Conservation (phyloP, 2,329 filamentous ascomycete species). For the Dactylonectria estremocensis region DNA sequence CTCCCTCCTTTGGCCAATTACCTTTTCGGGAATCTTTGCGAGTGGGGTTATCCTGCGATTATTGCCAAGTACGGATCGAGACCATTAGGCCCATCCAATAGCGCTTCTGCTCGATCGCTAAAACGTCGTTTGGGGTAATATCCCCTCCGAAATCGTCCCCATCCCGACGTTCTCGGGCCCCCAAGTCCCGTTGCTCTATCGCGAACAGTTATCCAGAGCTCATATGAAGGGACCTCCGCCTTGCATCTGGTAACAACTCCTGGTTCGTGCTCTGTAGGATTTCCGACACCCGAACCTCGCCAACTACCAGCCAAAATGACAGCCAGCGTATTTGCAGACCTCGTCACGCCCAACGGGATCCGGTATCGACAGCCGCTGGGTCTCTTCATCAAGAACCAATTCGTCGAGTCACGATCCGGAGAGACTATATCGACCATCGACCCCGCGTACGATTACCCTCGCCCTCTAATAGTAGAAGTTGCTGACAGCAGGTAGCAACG, state of each 20-base stretch:
- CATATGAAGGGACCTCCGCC: not conserved
- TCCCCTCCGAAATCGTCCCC: no score
- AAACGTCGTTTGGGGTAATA: no score
- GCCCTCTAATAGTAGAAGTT: not conserved
- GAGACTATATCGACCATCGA: not conserved
- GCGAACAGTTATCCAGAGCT: not conserved
- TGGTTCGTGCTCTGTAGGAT: no score
- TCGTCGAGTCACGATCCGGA: not conserved
- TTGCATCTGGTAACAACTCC: not conserved
- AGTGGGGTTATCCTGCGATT: no score
- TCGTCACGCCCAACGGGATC: not conserved
- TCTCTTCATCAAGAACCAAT: constrained; percentile 25
- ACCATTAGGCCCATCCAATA: no score
- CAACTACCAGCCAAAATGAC: not conserved
- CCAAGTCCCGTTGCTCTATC: no score
- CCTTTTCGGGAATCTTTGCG: not conserved
- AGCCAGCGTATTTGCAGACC: not conserved
- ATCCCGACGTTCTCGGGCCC: not conserved
- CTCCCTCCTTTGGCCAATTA: not conserved
- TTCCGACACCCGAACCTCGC: no score
- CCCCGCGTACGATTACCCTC: not conserved
- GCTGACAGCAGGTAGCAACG: not conserved
- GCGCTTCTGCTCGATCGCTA: no score
- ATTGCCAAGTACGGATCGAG: no score
- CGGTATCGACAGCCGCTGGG: constrained; percentile 13